Percentiles rank a stretch among this genome's conserved stretches.
These are phyloP conservation scores for Gynochthodes officinalis DNA, from an alignment of 257 asterid genomes.

Conservation along the genomic window DNA sequence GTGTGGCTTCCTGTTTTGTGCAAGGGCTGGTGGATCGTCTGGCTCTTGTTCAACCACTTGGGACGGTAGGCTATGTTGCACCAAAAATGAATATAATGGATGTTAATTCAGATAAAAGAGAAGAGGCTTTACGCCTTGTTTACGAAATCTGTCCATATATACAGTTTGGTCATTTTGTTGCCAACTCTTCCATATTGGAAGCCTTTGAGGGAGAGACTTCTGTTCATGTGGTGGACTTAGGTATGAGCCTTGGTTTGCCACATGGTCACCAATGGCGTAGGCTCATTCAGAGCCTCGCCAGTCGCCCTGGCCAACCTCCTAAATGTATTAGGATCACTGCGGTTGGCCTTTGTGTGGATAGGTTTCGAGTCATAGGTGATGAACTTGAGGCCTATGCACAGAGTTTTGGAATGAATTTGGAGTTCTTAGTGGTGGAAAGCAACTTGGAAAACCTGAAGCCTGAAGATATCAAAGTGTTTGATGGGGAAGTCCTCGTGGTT, in stretches of 20 bases:
- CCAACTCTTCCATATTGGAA: conserved; percentile 61
- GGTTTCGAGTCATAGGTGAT: conserved; percentile 44
- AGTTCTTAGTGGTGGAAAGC: conserved; percentile 48
- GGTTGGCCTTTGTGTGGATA: conserved; percentile 41
- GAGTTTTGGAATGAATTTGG: conserved; percentile 37
- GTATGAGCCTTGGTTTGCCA: conserved; percentile 68
- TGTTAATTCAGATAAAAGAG: conserved; percentile 45
- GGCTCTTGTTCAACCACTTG: conserved; percentile 67
- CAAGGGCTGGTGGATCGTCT: conserved; percentile 68
- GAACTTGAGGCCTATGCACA: conserved; percentile 52
- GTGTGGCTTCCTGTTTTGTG: conserved; percentile 74
- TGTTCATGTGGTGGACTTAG: conserved; percentile 76
- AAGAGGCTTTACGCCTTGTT: conserved; percentile 56
- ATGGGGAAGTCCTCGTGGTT: conserved; percentile 56
- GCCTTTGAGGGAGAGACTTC: conserved; percentile 95
- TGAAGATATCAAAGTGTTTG: conserved; percentile 37
- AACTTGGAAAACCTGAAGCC: conserved; percentile 58
- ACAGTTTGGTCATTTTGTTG: conserved; percentile 69
- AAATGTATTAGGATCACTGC: conserved; percentile 55
- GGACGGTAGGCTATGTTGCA: conserved; percentile 46
- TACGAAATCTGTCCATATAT: conserved; percentile 64
- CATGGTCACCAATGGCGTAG: conserved; percentile 72
- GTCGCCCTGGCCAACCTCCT: conserved; percentile 29
- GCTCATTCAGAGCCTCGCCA: conserved; percentile 47
- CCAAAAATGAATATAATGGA: conserved; percentile 40